These are phyloP conservation scores for Phytopythium aichiense DNA, from an alignment of 352 stramenopile genomes.

Conservation along the genomic window DNA sequence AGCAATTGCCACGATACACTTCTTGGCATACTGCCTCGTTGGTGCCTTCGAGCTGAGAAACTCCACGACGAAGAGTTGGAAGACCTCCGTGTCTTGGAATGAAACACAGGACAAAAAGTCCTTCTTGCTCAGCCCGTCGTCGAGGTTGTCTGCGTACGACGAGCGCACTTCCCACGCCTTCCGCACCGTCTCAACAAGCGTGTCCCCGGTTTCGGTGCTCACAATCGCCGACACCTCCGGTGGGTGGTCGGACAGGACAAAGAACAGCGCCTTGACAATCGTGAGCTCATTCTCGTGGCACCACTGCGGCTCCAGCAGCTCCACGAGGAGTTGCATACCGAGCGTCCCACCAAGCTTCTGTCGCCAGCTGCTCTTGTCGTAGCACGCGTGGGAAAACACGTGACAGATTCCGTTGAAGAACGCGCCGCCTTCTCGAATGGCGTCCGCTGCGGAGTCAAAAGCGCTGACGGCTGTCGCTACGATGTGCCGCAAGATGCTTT, in stretches of 20 bases:
- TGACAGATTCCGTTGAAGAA: constrained; percentile 79
- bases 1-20: constrained; percentile 61
- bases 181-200: constrained; percentile 50
- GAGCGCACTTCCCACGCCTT: constrained; percentile 49
- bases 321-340: constrained; percentile 63
- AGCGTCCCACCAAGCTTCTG: constrained; percentile 77
- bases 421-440: constrained; percentile 53
- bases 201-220: constrained; percentile 60
- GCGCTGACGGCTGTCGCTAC: constrained; percentile 38
- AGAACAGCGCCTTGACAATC: constrained; percentile 84
- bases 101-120: constrained; percentile 66
- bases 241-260: constrained; percentile 84
- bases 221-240: constrained; percentile 80
- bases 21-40: constrained; percentile 65
- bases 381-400: constrained; percentile 81
- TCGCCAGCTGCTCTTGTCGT: constrained; percentile 84
- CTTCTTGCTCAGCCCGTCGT: constrained; percentile 39
- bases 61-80: constrained; percentile 87
- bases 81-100: constrained; percentile 83
- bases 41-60: constrained; percentile 73
- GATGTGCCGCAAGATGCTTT: constrained; percentile 43
- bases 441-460: constrained; percentile 29
- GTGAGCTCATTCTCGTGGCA: constrained; percentile 85
- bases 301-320: constrained; percentile 64
- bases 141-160: constrained; percentile 31